phyloP scores from a whole-genome alignment of 306 rosid genomes.

The Begonia loranthoides region DNA sequence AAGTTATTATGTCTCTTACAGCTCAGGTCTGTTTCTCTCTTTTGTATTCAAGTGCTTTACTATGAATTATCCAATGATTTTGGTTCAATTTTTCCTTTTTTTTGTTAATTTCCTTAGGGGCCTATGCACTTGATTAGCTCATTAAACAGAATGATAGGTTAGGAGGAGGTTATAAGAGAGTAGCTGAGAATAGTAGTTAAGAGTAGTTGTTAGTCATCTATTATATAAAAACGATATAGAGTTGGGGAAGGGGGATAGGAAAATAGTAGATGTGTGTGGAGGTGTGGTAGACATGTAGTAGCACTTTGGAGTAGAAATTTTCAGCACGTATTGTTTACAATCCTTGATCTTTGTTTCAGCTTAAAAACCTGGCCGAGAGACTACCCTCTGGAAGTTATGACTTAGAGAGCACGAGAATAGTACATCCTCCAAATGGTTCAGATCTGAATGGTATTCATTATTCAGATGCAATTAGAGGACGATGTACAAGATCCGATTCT shows the following conservation, averaged over 20 bases:
- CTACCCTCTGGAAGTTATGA: conserved; percentile 75
- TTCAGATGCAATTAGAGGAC: conserved; percentile 39
- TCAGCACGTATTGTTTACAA: not conserved
- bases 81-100: not conserved
- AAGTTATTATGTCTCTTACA: conserved; percentile 83
- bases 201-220: no score
- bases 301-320: no score
- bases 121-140: no score
- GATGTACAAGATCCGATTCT: conserved; percentile 49
- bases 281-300: no score
- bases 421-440: conserved; percentile 45
- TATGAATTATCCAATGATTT: not conserved
- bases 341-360: conserved; percentile 27
- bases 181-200: no score
- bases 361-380: conserved; percentile 87
- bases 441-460: conserved; percentile 46
- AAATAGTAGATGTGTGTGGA: no score
- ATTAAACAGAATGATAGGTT: no score
- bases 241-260: no score
- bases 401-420: conserved; percentile 41
- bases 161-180: no score
- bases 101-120: not conserved
- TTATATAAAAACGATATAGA: no score
- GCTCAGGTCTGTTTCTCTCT: conserved; percentile 41
- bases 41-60: conserved; percentile 6